Conservation (phyloP, 306 rosid genomes). For the Acmispon strigosus region DNA sequence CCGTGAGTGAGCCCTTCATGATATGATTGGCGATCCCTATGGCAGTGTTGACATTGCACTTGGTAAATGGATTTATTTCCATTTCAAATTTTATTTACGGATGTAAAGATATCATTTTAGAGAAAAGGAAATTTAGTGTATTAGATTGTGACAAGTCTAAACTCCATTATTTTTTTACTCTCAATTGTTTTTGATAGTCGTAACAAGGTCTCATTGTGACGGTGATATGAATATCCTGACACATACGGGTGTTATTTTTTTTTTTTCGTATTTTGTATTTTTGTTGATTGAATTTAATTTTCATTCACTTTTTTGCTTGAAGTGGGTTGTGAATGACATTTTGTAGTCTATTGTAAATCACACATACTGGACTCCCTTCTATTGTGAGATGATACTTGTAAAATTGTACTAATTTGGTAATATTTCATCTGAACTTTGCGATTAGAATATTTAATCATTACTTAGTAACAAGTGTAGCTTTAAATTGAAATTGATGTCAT, state of each 20-base stretch:
- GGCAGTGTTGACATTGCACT: neutral
- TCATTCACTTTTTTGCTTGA: no score
- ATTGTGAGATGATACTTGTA: no score
- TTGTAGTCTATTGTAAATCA: no score
- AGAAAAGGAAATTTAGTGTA: slow-evolving; percentile 10
- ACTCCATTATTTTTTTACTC: neutral
- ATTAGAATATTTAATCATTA: no score
- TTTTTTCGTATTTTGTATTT: neutral
- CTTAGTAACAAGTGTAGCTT: no score
- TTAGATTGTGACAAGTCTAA: slow-evolving; percentile 22
- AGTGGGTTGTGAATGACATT: no score
- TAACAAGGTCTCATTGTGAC: slow-evolving; percentile 18
- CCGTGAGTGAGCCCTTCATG: slow-evolving; percentile 24
- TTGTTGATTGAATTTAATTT: neutral
- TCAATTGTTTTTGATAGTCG: neutral
- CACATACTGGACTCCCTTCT: no score
- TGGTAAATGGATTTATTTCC: neutral
- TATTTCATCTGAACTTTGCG: no score
- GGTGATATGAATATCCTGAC: neutral
- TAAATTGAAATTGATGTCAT: no score
- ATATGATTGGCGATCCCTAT: slow-evolving; percentile 26
- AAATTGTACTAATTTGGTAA: no score
- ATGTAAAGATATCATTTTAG: slow-evolving; percentile 31
- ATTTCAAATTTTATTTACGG: neutral
- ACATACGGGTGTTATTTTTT: neutral